Percentiles rank a stretch among this genome's conserved stretches.
Conservation (phyloP, 1,139 yeast species). For the Hanseniaspora gamundiae region DNA sequence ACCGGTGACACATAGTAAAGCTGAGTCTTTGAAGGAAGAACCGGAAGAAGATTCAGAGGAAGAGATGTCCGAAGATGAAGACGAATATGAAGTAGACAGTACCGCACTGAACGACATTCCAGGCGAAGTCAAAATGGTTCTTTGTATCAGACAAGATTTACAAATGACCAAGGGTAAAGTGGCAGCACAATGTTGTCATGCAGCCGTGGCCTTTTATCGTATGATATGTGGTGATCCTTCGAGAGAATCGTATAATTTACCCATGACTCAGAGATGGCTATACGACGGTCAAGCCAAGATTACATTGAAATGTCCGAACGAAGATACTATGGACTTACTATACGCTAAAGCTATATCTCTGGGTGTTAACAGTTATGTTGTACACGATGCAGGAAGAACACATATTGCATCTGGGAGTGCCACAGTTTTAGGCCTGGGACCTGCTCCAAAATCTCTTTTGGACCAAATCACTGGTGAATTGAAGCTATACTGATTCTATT, state of each 20-base stretch:
- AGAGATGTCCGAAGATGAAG: conserved; percentile 30
- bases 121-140: conserved; percentile 79
- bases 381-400: conserved; percentile 95
- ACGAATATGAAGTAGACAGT: conserved; percentile 41
- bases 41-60: conserved; percentile 14
- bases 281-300: conserved; percentile 88
- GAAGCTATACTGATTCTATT: conserved; percentile 48
- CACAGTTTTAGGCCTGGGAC: conserved; percentile 90
- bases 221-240: conserved; percentile 44
- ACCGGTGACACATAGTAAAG: too few relatives aligned
- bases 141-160: conserved; percentile 78
- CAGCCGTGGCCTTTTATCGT: conserved; percentile 84
- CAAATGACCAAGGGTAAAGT: conserved; percentile 92
- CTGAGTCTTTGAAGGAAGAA: too few relatives aligned
- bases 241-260: conserved; percentile 42
- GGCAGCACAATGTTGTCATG: conserved; percentile 97
- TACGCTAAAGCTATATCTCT: conserved; percentile 72
- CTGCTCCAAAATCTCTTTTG: conserved; percentile 78
- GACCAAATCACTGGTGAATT: conserved; percentile 74
- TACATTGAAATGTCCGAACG: conserved; percentile 63
- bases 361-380: conserved; percentile 66
- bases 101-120: conserved; percentile 45
- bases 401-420: conserved; percentile 93
- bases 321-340: conserved; percentile 66
- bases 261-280: conserved; percentile 68